A percentile compares a stretch with the other conserved stretches of the same genome.
These are phyloP conservation scores for Penicillium sp. DNA, from an alignment of 2,329 filamentous ascomycete species.

Conservation along the genomic window DNA sequence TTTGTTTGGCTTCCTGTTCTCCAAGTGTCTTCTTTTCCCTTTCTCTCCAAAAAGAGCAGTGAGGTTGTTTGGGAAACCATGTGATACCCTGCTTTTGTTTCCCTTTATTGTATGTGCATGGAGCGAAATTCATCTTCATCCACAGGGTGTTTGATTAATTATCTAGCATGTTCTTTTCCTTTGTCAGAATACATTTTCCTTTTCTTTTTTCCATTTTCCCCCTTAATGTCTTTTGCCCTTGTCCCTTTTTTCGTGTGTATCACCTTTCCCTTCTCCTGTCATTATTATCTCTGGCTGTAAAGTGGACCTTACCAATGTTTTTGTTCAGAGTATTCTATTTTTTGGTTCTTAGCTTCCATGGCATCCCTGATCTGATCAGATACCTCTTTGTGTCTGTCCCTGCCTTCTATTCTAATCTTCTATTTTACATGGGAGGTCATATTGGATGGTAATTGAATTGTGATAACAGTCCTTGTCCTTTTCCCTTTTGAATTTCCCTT, in stretches of 20 bases:
- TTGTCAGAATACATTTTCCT: slow-evolving; percentile 30
- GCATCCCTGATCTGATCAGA: neutral
- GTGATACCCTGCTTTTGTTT: slow-evolving; percentile 42
- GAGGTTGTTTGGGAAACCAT: slow-evolving; percentile 40
- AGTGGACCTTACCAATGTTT: slow-evolving; percentile 19
- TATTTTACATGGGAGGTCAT: slow-evolving; percentile 19
- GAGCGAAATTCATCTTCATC: slow-evolving; percentile 35
- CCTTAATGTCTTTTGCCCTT: slow-evolving; percentile 5
- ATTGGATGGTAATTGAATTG: slow-evolving; percentile 22
- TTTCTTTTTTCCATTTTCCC: slow-evolving; percentile 12
- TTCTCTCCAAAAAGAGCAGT: slow-evolving; percentile 26
- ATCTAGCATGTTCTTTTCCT: slow-evolving; percentile 36
- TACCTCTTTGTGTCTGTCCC: neutral
- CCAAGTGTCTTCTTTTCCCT: neutral
- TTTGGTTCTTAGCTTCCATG: slow-evolving; percentile 5
- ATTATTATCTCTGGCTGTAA: slow-evolving; percentile 31
- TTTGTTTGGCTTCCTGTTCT: neutral
- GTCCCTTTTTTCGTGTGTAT: slow-evolving; percentile 15
- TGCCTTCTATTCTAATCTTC: slow-evolving; percentile 9
- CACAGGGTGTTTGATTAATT: slow-evolving; percentile 33
- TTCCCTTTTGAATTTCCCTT: neutral
- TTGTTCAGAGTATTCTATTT: slow-evolving; percentile 19
- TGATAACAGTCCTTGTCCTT: slow-evolving; percentile 8
- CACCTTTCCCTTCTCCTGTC: slow-evolving; percentile 24
- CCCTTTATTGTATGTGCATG: slow-evolving; percentile 33